Percentiles rank a stretch among this genome's conserved stretches.
These are phyloP conservation scores for Physcomitrellopsis africana DNA, from an alignment of 225 moss, liverwort and hornwort genomes.

Conservation along the genomic window DNA sequence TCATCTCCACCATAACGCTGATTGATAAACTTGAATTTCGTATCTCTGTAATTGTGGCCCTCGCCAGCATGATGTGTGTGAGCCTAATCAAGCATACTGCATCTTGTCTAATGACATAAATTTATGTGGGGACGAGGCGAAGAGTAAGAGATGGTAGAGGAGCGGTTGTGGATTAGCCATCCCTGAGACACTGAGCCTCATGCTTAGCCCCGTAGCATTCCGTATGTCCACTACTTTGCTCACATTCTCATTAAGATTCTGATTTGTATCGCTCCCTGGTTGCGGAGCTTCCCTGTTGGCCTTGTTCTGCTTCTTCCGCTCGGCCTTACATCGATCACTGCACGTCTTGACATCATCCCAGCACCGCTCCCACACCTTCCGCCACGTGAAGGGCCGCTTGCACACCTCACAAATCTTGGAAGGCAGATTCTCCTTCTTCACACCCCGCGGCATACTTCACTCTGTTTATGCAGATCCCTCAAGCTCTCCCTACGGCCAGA, in stretches of 20 bases:
- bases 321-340: conserved; percentile 84
- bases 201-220: not conserved
- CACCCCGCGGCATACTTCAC: conserved; percentile 68
- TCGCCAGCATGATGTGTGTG: not conserved
- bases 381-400: conserved; percentile 87
- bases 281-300: conserved; percentile 31
- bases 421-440: conserved; percentile 88
- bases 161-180: conserved; percentile 14
- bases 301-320: conserved; percentile 65
- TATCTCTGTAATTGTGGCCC: not conserved
- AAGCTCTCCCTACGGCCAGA: not conserved
- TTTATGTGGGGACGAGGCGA: conserved; percentile 12
- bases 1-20: not conserved
- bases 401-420: conserved; percentile 80
- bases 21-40: not conserved
- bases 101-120: conserved; percentile 26
- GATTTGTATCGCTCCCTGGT: not conserved
- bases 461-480: not conserved
- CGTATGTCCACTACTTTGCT: conserved; percentile 2
- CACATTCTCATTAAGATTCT: not conserved
- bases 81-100: conserved; percentile 29
- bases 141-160: conserved; percentile 23
- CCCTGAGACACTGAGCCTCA: not conserved
- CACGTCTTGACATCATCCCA: conserved; percentile 91
- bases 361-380: conserved; percentile 90